A percentile compares a stretch with the other conserved stretches of the same genome.
Conservation (phyloP, 495 filamentous ascomycete genomes). For the Xylaria flabelliformis region DNA sequence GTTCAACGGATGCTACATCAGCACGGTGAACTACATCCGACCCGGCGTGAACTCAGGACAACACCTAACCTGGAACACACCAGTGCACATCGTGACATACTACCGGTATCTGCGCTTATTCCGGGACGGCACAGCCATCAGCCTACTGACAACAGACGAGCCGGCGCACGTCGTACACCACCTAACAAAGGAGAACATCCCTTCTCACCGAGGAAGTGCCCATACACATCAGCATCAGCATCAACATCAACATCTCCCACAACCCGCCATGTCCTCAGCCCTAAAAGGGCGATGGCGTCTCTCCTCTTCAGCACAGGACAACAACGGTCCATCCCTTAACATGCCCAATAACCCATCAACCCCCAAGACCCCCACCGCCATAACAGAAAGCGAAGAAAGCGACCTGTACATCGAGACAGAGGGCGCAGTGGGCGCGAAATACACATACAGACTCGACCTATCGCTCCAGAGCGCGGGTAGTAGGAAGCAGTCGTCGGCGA, state of each 20-base stretch:
- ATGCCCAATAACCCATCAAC: background rate
- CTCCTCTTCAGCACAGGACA: slow-evolving; percentile 36
- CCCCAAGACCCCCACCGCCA: background rate
- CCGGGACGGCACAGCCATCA: slow-evolving; percentile 82
- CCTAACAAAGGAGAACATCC: slow-evolving; percentile 56
- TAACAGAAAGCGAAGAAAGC: slow-evolving; percentile 58
- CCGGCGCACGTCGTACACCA: slow-evolving; percentile 84
- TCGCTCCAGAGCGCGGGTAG: slow-evolving; percentile 63
- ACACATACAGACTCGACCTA: slow-evolving; percentile 81
- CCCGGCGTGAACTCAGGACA: slow-evolving; percentile 67
- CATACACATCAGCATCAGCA: slow-evolving; percentile 20
- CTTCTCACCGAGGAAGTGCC: slow-evolving; percentile 30
- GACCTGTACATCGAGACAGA: slow-evolving; percentile 85
- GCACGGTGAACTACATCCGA: slow-evolving; percentile 92
- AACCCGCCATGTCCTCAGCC: slow-evolving; percentile 42
- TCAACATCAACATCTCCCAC: slow-evolving; percentile 27
- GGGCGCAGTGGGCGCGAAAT: slow-evolving; percentile 71
- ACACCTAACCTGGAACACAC: slow-evolving; percentile 73
- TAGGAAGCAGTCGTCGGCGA: slow-evolving; percentile 42
- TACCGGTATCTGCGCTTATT: slow-evolving; percentile 97
- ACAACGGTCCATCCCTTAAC: slow-evolving; percentile 32
- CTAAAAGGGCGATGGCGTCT: slow-evolving; percentile 50
- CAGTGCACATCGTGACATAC: slow-evolving; percentile 96
- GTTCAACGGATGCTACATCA: slow-evolving; percentile 95
- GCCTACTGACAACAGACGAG: slow-evolving; percentile 77